Evolutionary conservation across 2,329 filamentous ascomycete species (phyloP), one percentile per base, ranked within the genome.

Genomic region (Xylariaceae sp.): DNA sequence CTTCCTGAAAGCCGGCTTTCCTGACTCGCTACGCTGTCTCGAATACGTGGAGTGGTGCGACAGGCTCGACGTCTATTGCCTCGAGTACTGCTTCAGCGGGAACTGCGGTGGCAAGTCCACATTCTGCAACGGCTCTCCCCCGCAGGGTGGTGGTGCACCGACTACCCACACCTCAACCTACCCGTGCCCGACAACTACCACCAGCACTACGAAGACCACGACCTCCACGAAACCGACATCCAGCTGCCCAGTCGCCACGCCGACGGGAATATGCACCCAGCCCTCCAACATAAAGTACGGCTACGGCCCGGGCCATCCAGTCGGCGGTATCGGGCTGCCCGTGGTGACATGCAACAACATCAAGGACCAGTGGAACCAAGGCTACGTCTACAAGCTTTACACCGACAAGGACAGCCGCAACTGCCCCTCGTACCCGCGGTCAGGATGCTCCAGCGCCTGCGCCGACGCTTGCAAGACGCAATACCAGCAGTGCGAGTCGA

Each of bases 301-400:
- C 49, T 92, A 91, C 65, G 83, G 81, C 1, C 84, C 86, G 1
- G 81, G 85, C 34, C 84, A 73, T 47, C 74, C 77, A 2, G 76
- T 81, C 15, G 80, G 77, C 46, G 74, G 71, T 55, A 80, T 83
- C 49, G 68, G 71, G 19, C 68, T 82, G 49, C 80, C 79, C 43
- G 67, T 79, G 51, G 72, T 82, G 30, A 76, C 74, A 21, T 83
- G 80, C 72, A 83, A 81, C 67, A 78, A 82, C 59, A 60, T 76
- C 39, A 64, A 70, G 54, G 53, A 56, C 7, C 75, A 80, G 57
- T 61, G 41, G 30, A 36, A 34, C 8, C 76, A 71, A 60, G 60
- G 60, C 49, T 74, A 75, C 59, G 72, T 72, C 16, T 80, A 79
- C 70, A 82, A 82, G 71, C 68, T 78, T 37, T 82, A 81, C 72